Base-by-base conservation (phyloP, 371 early-diverging fungal genomes). In the Dentiscutata heterogama region DNA sequence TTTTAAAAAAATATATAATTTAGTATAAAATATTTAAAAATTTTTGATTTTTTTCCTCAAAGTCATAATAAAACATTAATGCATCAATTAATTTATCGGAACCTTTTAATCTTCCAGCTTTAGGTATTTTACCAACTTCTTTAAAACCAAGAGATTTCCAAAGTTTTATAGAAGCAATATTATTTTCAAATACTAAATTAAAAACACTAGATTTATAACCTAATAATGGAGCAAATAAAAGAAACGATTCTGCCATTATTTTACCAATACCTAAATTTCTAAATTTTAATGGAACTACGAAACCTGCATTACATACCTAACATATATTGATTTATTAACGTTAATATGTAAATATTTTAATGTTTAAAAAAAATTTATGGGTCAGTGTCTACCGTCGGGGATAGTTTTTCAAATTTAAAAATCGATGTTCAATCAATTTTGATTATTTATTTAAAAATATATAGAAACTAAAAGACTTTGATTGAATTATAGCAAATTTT, bases 151-250 rank as follows among this genome's bases (percentile, higher is more conserved):
- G 85, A n/a, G 84, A 83, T 51, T 86, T 85, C 94, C 94, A 94
- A 46, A 94, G 88, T 20, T 86, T 82, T 72, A 94, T 89, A 2
- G 93, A 93, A 16, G 92, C 91, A 25, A 84, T 87, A 82, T 95
- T 94, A 67, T 88, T 91, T 3, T 83, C 91, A 88, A 94, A 95
- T 20, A 95, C 95, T 5, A 95, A 88, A 81, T 95, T 95, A 86
- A 95, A 95, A 85, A 95, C 88, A 39, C 92, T 91, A 3, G 94
- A 94, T 56, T 89, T 87, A 86, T 94, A 95, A 5, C 95, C 95
- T 42, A 94, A 86, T 25, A 88, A 77, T 27, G 95, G 94, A 0
- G 91, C 94, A 1, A 94, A 42, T 18, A 83, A 75, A 31, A 92
- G 79, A 80, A 93, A 95, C 0, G 94, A 90, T 72, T 89, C 88